A percentile compares a stretch with the other conserved stretches of the same genome.
Conservation (phyloP, 768 basidiomycete genomes). For the Botryobasidium botryosum region DNA sequence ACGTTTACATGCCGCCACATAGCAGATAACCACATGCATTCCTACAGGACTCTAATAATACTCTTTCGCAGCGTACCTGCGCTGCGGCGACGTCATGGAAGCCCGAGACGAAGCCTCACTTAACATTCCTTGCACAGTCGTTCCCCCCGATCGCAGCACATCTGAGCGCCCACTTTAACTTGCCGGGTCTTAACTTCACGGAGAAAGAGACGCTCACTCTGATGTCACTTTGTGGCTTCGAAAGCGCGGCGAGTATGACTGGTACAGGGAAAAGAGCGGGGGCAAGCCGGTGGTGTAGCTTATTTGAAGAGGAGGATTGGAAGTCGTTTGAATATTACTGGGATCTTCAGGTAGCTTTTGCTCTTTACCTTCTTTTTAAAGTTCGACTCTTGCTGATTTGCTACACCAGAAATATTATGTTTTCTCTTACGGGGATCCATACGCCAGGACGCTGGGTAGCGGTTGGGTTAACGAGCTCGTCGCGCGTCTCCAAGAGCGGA, state of each 20-base stretch:
- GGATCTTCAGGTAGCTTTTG: constrained; percentile 5
- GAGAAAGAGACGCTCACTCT: neutral
- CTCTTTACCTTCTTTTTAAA: neutral
- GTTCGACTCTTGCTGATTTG: neutral
- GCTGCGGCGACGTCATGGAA: neutral
- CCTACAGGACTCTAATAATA: constrained; percentile 3
- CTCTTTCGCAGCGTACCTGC: constrained; percentile 1
- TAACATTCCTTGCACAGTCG: constrained; percentile 1
- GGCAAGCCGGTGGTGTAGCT: constrained; percentile 2
- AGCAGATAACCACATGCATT: neutral
- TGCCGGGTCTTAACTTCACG: constrained; percentile 3
- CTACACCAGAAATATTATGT: constrained; percentile 7
- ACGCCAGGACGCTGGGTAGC: neutral
- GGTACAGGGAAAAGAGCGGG: neutral
- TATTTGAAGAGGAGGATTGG: constrained; percentile 5
- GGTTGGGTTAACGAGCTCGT: too few species aligned
- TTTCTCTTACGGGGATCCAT: neutral
- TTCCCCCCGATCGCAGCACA: neutral
- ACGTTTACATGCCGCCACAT: neutral
- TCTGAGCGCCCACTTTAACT: neutral
- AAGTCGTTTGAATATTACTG: constrained; percentile 3
- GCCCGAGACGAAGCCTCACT: neutral
- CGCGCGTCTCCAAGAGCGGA: too few species aligned
- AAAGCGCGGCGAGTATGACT: too few species aligned
- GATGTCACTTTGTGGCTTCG: constrained; percentile 8